Evolutionary conservation across 1,139 yeast genomes (phyloP).

Genomic region (Tardiomyces blankii): DNA sequence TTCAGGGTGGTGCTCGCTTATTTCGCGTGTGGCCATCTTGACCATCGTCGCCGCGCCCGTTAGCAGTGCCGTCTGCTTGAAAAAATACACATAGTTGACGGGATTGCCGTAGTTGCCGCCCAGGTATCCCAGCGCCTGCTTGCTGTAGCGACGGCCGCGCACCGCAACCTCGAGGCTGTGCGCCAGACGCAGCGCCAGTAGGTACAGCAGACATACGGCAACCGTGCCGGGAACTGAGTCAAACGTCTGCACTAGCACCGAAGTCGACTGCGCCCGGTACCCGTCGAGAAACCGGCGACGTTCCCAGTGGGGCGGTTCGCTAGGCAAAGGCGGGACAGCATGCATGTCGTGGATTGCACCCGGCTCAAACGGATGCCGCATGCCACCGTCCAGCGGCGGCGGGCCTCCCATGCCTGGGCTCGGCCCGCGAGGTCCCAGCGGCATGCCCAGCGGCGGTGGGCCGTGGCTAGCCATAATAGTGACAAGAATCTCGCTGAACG

Average conservation of each 20-base stretch:
- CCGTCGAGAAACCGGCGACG: background rate
- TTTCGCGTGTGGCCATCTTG: background rate
- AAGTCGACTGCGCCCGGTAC: background rate
- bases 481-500: constrained; percentile 5
- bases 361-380: background rate
- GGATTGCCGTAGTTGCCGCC: constrained; percentile 9
- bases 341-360: background rate
- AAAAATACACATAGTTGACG: constrained; percentile 3
- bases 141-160: background rate
- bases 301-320: background rate
- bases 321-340: background rate
- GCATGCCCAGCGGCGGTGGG: background rate
- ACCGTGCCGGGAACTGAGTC: constrained; percentile 10
- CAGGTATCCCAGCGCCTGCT: constrained; percentile 4
- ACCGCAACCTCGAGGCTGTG: constrained; percentile 2
- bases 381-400: background rate
- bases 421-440: background rate
- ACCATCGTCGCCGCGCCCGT: background rate
- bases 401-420: background rate
- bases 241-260: constrained; percentile 5
- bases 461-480: background rate
- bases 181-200: constrained; percentile 3
- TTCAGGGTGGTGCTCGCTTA: constrained; percentile 1
- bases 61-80: constrained; percentile 2
- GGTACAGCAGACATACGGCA: constrained; percentile 7